Evolutionary conservation across 352 stramenopile species (phyloP), one percentile per base, ranked within the genome.

Genomic region (Globisporangium sylvaticum): DNA sequence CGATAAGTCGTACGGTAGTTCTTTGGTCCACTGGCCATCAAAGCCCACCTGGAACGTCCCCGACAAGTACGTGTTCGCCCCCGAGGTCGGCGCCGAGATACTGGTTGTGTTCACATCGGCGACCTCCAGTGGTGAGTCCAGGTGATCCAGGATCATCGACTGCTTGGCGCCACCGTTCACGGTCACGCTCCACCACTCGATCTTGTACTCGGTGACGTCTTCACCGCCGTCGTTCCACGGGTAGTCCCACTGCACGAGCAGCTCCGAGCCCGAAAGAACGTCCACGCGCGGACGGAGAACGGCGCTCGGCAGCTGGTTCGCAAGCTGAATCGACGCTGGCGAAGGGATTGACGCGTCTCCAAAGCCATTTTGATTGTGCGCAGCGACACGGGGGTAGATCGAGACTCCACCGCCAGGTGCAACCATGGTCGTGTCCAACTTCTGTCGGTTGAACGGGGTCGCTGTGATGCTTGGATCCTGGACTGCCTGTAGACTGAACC

Each of bases 41-140:
- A 97, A 98, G 1, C 73, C 78, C 22, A 99, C 72, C 4, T 86
- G 88, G 77, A 98, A 99, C 24, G 89, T 91, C 3, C 88, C 88
- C 1, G 74, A 77, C 0, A 94, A 63, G 58, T 74, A 85, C 14
- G 58, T 80, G 27, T 82, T 75, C 0, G 73, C 20, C 4, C 84
- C 83, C 2, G 72, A 62, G 0, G 65, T 85, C 8, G 88, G 86
- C 48, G 84, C 81, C 1, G 86, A 93, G 1, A 95, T 69, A 5
- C 80, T 90, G 50, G 94, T 85, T 0, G 78, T 85, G 25, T 88
- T 76, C 20, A 94, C 74, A 39, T 95, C 88, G 1, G 76, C 61
- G 1, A 81, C 64, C n/a, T 71, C 79, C 2, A 73, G 67, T 24
- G 61, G 46, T 0, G 79, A 75, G 24, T 84, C 74, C 2, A 81